phyloP scores from a whole-genome alignment of 2,329 filamentous ascomycete genomes.

The Colletotrichum scovillei region DNA sequence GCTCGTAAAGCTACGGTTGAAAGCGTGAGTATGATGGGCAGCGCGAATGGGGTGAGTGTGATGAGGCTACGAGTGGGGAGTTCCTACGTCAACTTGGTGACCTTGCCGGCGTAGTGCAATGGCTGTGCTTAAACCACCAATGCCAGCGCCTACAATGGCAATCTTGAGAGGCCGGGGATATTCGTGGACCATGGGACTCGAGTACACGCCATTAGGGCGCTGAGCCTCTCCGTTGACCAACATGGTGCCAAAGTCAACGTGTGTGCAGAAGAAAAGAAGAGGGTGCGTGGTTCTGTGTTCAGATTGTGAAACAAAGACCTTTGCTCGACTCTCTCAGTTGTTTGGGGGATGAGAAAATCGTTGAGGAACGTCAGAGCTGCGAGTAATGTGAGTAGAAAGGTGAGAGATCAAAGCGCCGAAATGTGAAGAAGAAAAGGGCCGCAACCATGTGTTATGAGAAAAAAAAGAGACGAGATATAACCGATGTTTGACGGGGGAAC shows the following conservation, averaged over 20 bases:
- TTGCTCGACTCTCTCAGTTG: background rate
- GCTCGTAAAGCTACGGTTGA: conserved; percentile 60
- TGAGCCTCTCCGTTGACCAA: conserved; percentile 17
- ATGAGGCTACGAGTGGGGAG: background rate
- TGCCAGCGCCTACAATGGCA: conserved; percentile 55
- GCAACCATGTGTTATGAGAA: background rate
- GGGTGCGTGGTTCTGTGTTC: background rate
- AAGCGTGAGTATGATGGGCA: background rate
- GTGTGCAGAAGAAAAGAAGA: background rate
- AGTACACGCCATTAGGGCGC: conserved; percentile 3
- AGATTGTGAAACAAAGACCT: conserved; percentile 7
- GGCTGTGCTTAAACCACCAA: conserved; percentile 63
- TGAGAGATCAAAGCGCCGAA: background rate
- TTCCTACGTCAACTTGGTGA: conserved; percentile 55
- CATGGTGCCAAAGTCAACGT: background rate
- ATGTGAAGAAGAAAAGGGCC: background rate
- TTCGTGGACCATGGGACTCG: conserved; percentile 31
- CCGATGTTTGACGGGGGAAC: background rate
- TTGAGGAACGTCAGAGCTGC: background rate
- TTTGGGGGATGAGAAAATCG: background rate
- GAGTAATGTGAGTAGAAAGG: background rate
- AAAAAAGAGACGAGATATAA: background rate
- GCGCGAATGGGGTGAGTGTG: background rate
- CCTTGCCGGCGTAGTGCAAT: conserved; percentile 64
- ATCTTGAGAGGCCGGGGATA: conserved; percentile 33